Conservation (phyloP, 192 early-diverging fungal genomes). For the Backusella macrospora region DNA sequence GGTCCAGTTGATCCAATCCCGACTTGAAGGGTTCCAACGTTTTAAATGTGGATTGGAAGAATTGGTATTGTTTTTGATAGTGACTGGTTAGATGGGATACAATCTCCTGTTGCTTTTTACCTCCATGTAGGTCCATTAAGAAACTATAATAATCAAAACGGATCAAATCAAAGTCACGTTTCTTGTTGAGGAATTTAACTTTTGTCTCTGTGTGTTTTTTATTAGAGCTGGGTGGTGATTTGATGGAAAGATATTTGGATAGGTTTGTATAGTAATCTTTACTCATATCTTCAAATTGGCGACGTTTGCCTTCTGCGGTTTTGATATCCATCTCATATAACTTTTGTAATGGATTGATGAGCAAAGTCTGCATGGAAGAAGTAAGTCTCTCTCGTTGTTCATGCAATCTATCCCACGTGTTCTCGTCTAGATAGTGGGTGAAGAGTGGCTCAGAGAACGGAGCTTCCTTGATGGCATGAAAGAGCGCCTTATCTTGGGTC, state of each 20-base stretch:
- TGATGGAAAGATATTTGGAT: slow-evolving; percentile 57
- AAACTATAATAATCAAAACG: slow-evolving; percentile 62
- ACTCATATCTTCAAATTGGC: slow-evolving; percentile 48
- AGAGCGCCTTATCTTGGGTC: slow-evolving; percentile 50
- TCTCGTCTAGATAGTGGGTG: slow-evolving; percentile 27
- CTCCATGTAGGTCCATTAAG: slow-evolving; percentile 57
- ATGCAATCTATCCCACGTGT: slow-evolving; percentile 16
- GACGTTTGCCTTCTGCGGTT: slow-evolving; percentile 54
- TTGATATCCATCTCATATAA: slow-evolving; percentile 66
- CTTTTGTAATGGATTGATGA: slow-evolving; percentile 57
- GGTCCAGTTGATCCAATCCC: slow-evolving; percentile 46
- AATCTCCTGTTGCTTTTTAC: slow-evolving; percentile 61
- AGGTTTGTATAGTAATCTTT: slow-evolving; percentile 46
- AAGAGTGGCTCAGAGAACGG: slow-evolving; percentile 39
- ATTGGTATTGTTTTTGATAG: slow-evolving; percentile 53
- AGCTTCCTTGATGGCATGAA: slow-evolving; percentile 47
- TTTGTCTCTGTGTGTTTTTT: slow-evolving; percentile 36
- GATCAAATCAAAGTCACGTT: slow-evolving; percentile 62
- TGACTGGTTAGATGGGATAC: slow-evolving; percentile 55
- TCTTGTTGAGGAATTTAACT: slow-evolving; percentile 57
- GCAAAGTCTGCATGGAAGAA: slow-evolving; percentile 32
- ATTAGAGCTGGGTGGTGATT: slow-evolving; percentile 27
- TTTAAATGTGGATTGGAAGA: slow-evolving; percentile 39
- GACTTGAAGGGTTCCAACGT: slow-evolving; percentile 41
- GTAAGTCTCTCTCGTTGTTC: slow-evolving; percentile 20